Conservation (phyloP, 495 filamentous ascomycete species). For the Penicillium silybi region DNA sequence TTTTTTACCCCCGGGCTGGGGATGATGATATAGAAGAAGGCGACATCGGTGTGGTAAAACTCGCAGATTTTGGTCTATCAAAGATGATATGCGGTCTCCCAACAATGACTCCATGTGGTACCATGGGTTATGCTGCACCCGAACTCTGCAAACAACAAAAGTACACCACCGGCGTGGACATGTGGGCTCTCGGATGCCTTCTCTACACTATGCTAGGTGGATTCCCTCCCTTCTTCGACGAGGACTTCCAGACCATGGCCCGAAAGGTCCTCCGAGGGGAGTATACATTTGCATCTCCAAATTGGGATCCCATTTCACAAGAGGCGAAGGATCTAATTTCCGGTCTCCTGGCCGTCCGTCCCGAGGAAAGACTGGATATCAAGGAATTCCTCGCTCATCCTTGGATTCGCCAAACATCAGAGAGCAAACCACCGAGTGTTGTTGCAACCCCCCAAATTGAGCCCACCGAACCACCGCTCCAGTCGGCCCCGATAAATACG, state of each 20-base stretch:
- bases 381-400: conserved; percentile 68
- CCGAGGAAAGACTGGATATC: conserved; percentile 84
- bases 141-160: conserved; percentile 92
- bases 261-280: conserved; percentile 86
- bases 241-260: conserved; percentile 82
- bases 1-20: neutral
- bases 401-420: conserved; percentile 50
- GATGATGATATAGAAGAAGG: neutral
- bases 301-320: conserved; percentile 93
- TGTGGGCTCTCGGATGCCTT: conserved; percentile 92
- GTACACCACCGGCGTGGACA: conserved; percentile 91
- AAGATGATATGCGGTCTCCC: conserved; percentile 89
- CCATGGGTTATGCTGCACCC: conserved; percentile 87
- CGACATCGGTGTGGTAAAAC: conserved; percentile 77
- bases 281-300: conserved; percentile 86
- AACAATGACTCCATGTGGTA: conserved; percentile 93
- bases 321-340: conserved; percentile 40
- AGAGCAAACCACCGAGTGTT: neutral
- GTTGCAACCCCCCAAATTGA: neutral
- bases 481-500: neutral
- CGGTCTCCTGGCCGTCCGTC: conserved; percentile 66
- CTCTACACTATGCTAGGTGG: conserved; percentile 86
- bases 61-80: conserved; percentile 87
- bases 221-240: conserved; percentile 91
- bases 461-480: too few relatives aligned